Base-by-base conservation (phyloP, 2,329 filamentous ascomycete genomes). In the Aureobasidium sp. region DNA sequence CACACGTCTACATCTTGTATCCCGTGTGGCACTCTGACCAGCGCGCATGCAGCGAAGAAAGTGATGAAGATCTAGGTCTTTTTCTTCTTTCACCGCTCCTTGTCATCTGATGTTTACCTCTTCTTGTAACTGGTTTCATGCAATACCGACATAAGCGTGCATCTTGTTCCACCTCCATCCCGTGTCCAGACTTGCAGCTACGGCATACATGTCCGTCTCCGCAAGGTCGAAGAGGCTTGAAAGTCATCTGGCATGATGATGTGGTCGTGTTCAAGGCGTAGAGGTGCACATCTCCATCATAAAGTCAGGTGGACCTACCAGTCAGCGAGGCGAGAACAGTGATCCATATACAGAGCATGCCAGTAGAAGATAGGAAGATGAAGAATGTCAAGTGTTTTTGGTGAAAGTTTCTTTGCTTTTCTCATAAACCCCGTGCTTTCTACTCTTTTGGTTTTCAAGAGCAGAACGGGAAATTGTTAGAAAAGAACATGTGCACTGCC, bases 381-480 rank as follows among this genome's bases (percentile, higher is more conserved):
- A 22, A 29, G 16, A 8, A 34, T 16, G 34, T 49, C 45, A 38
- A 34, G 24, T 38, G 45, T 49, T 48, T 49, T 49, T 49, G 45
- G 45, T 49, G 45, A 49, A 49, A 49, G 37, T 51, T 51, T 51
- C 35, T 51, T 51, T 51, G 35, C 48, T 51, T 51, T 51, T 51
- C 44, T 48, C 48, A 51, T 51, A 16, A 37, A 49, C 7, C 34
- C 45, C n/a, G 37, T 48, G 44, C 30, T 49, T 49, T n/a, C 45
- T 22, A 49, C 45, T 30, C 45, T 49, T 10, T 48, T 48, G 21
- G 24, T 49, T 49, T 34, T 49, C 32, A 30, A 49, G 45, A 39
- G 45, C 44, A 35, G 44, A 47, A 35, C 21, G 44, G 30, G 32
- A 22, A 30, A 25, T 27, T 24, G 44, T 35, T 35, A 38, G 30